Evolutionary conservation across 2,329 filamentous ascomycete species (phyloP).

Genomic region (Davidsoniella neocaledoniae): DNA sequence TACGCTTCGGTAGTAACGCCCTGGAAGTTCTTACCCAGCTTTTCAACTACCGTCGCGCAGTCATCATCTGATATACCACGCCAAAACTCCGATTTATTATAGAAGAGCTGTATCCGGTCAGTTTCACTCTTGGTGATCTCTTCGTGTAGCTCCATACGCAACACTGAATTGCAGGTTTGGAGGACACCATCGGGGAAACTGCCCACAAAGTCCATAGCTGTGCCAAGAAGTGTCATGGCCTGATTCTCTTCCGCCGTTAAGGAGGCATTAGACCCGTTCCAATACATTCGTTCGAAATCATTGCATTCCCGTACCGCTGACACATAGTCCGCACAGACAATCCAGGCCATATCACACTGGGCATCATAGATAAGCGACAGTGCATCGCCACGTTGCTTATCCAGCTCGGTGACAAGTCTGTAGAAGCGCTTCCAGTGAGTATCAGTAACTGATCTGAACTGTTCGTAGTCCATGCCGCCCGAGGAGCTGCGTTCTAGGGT

Average conservation of each 20-base stretch:
- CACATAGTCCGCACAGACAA: conserved; percentile 67
- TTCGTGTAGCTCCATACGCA: conserved; percentile 59
- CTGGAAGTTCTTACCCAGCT: conserved; percentile 49
- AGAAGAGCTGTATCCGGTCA: conserved; percentile 62
- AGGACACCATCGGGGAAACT: conserved; percentile 53
- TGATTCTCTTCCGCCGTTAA: conserved; percentile 36
- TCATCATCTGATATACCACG: conserved; percentile 71
- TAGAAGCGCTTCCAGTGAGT: conserved; percentile 84
- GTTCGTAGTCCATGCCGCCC: conserved; percentile 55
- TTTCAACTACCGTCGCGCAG: conserved; percentile 49
- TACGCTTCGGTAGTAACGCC: conserved; percentile 40
- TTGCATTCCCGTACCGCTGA: conserved; percentile 68
- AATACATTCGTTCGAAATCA: conserved; percentile 53
- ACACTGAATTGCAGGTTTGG: conserved; percentile 47
- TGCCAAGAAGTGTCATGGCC: conserved; percentile 46
- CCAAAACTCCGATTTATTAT: conserved; percentile 61
- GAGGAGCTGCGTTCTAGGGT: conserved; percentile 43
- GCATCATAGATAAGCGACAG: conserved; percentile 62
- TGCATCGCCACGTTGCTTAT: conserved; percentile 70
- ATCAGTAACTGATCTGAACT: conserved; percentile 58
- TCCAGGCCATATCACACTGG: conserved; percentile 58
- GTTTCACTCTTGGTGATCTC: conserved; percentile 52
- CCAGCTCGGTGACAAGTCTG: conserved; percentile 67
- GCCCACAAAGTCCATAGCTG: conserved; percentile 53
- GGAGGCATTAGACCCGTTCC: conserved; percentile 19